Conservation (phyloP, 345 rosid species). For the Iberis pinnata region DNA sequence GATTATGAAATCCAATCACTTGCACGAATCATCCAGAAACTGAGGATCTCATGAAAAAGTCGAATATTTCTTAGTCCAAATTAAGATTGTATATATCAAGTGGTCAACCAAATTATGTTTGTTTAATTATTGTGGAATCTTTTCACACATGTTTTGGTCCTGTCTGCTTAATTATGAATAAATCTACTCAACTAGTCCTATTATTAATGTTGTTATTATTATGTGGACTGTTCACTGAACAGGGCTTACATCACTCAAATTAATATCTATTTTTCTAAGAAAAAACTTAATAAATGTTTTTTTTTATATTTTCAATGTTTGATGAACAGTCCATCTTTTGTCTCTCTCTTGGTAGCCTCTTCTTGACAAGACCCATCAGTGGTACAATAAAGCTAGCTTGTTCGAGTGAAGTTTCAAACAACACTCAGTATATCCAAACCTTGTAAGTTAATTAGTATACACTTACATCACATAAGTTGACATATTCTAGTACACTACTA, state of each 20-base stretch:
- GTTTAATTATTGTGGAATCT: slow-evolving; percentile 25
- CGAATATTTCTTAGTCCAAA: slow-evolving; percentile 16
- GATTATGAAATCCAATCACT: slow-evolving; percentile 8
- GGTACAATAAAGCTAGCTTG: slow-evolving; percentile 23
- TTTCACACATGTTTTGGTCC: slow-evolving; percentile 25
- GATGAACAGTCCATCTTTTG: slow-evolving; percentile 31
- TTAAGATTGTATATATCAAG: slow-evolving; percentile 13
- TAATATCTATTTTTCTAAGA: slow-evolving; percentile 1
- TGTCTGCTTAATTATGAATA: slow-evolving; percentile 11
- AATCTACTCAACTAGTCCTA: slow-evolving; percentile 14
- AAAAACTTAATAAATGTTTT: slow-evolving; percentile 2
- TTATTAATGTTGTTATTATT: slow-evolving; percentile 16
- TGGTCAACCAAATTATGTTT: slow-evolving; percentile 22
- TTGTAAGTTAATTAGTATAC: slow-evolving; percentile 13
- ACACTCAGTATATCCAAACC: slow-evolving; percentile 6
- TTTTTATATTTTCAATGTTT: slow-evolving; percentile 30
- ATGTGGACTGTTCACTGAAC: slow-evolving; percentile 24
- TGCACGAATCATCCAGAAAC: slow-evolving; percentile 9
- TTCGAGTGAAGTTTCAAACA: slow-evolving; percentile 16
- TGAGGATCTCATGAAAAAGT: slow-evolving; percentile 12
- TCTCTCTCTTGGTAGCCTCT: slow-evolving; percentile 29
- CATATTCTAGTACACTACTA: slow-evolving; percentile 12
- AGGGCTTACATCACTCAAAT: slow-evolving; percentile 31
- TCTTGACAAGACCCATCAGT: slow-evolving; percentile 34
- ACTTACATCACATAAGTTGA: background rate